Evolutionary conservation across 257 asterid genomes (phyloP).

Genomic region (Ilex aquifolium): DNA sequence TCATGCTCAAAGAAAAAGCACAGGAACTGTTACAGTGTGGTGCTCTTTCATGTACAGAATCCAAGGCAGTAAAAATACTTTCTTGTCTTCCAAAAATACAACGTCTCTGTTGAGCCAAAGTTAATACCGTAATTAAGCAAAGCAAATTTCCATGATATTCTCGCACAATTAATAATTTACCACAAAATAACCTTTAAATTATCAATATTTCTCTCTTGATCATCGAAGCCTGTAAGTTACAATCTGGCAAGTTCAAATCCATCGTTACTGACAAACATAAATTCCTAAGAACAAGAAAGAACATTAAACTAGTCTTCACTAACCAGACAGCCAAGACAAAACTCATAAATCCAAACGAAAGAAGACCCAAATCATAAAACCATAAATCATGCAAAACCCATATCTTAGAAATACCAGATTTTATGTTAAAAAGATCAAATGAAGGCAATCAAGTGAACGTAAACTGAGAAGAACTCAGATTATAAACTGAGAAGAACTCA

Average conservation of each 20-base stretch:
- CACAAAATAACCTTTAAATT: no score
- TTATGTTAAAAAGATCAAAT: background rate
- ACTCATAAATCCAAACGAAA: background rate
- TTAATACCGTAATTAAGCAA: background rate
- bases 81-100: background rate
- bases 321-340: no score
- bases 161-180: background rate
- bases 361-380: background rate
- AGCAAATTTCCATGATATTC: no score
- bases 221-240: background rate
- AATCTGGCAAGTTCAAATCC: background rate
- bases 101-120: background rate
- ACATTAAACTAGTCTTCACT: no score
- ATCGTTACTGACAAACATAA: background rate
- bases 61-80: background rate
- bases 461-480: background rate
- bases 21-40: no score
- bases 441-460: background rate
- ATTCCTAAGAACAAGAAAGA: background rate
- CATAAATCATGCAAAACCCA: background rate
- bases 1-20: no score
- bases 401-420: background rate
- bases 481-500: background rate
- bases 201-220: no score
- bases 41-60: background rate